Base-by-base conservation (phyloP, 768 basidiomycete genomes). In the Macrolepiota dolichaula region DNA sequence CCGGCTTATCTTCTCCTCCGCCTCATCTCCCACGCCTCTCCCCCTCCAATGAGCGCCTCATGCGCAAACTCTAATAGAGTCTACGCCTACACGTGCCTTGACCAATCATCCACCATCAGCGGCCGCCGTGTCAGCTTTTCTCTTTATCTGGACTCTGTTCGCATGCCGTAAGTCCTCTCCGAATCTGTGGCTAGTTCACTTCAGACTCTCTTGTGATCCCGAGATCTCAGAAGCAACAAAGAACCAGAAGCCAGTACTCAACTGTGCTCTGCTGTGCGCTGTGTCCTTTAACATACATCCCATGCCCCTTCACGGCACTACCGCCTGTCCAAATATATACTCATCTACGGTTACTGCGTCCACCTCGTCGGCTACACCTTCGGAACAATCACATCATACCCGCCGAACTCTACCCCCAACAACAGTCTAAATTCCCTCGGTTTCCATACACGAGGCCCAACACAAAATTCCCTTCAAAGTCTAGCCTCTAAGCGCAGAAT, bases 21-120 rank as follows among this genome's bases (percentile, higher is more conserved):
- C 40, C 50, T n/a, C 49, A 13, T 19, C 51, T 51, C 51, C 50
- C 50, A 59, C 51, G 38, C 57, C 38, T 59, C 32, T 13, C n/a
- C 19, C 42, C 40, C 13, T 17, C 40, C 40, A 42, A 42, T n/a
- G n/a, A 5, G 19, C 47, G 37, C 11, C 53, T 37, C 52, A 49
- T 44, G 47, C 19, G 25, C 12, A 49, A 49, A 24, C 40, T 17
- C 6, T 49, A 49, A 49, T 49, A 49, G 22, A 27, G 10, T 27
- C 10, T 22, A 24, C 47, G 22, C 47, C 22, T 24, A 49, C 53
- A 55, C 53, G 53, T 55, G 53, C 24, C 57, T 59, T 59, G 51
- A 42, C 57, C 57, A 59, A 59, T 59, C 57, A 17, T 59, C 57
- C 57, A 27, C 25, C 49, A 59, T 59, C 57, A 59, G 15, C 57